Base-by-base conservation (phyloP, 768 basidiomycete species). In the Tulasnella sp. region DNA sequence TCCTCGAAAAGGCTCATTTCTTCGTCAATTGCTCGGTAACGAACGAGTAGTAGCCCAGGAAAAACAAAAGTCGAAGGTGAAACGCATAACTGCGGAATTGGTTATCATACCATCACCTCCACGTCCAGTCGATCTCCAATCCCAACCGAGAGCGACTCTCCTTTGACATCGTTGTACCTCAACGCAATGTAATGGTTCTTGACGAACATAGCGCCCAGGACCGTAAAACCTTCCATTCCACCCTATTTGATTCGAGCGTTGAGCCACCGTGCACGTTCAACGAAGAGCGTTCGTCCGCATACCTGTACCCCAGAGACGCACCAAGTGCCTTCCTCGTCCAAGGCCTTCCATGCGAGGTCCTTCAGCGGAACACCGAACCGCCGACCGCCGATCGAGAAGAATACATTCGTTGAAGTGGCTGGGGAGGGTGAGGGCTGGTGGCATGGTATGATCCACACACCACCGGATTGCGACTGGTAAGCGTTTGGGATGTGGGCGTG, bases 301-400 rank as follows among this genome's bases (percentile, higher is more conserved):
- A 70, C 69, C 69, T 70, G 69, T n/a, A 70, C 52, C 29, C 69
- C 69, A 19, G 69, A 70, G 29, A 70, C 69, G 16, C 69, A 70
- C 69, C 69, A 70, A 22, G 29, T 17, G 0, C 32, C 69, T 29
- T 44, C 42, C 12, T 8, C 29, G 47, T 47, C 42, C 9, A 62
- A 17, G 16, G 35, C 16, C 42, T 70, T 70, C 69, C 69, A 70
- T 17, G 69, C 69, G 16, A 70, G 37, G 34, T 70, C 69, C 52
- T 52, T 41, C 17, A 36, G 7, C 14, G 69, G 69, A 12, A 70
- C 52, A 32, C 42, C 69, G 37, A 47, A 70, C 11, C 44, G 69
- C 14, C 47, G 40, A 19, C 69, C 69, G 17, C 22, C 69, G 17
- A 70, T 35, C 69, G 36, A 22, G 47, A 70, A 70, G 47, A 70